Percentiles rank a stretch among this genome's conserved stretches.
Conservation (phyloP, 805 yeast genomes). For the Danielia oregonensis region DNA sequence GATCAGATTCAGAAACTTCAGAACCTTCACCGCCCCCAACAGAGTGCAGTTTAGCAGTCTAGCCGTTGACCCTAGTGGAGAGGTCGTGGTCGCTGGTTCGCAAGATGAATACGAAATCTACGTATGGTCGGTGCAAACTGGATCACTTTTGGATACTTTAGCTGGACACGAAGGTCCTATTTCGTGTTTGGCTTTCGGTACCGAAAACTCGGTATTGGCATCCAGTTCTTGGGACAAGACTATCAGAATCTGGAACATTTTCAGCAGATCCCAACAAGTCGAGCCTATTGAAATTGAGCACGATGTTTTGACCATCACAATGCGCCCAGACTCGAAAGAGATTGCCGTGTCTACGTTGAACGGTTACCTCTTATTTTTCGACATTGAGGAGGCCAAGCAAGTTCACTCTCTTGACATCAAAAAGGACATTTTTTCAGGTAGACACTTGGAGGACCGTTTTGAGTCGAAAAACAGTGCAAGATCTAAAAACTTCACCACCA, state of each 20-base stretch:
- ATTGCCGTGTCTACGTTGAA: slow-evolving; percentile 84
- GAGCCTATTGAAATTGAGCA: slow-evolving; percentile 86
- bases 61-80: slow-evolving; percentile 97
- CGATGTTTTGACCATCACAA: slow-evolving; percentile 77
- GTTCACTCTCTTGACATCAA: slow-evolving; percentile 80
- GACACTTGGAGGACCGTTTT: slow-evolving; percentile 80
- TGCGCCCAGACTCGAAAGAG: slow-evolving; percentile 92
- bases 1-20: slow-evolving; percentile 85
- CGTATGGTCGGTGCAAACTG: slow-evolving; percentile 97
- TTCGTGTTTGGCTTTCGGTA: slow-evolving; percentile 80
- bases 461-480: slow-evolving; percentile 76
- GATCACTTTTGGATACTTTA: slow-evolving; percentile 81
- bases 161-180: slow-evolving; percentile 97
- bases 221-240: slow-evolving; percentile 97
- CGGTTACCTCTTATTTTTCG: slow-evolving; percentile 83
- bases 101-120: slow-evolving; percentile 84
- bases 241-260: slow-evolving; percentile 87
- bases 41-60: slow-evolving; percentile 82
- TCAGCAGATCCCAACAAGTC: slow-evolving; percentile 79
- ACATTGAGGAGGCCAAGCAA: slow-evolving; percentile 77
- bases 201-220: slow-evolving; percentile 71
- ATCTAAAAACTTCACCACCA: slow-evolving; percentile 76
- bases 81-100: slow-evolving; percentile 93
- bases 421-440: slow-evolving; percentile 81
- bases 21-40: slow-evolving; percentile 89